These are phyloP conservation scores for Laetiporus sulphureus DNA, from an alignment of 1,284 basidiomycete species.

Conservation along the genomic window DNA sequence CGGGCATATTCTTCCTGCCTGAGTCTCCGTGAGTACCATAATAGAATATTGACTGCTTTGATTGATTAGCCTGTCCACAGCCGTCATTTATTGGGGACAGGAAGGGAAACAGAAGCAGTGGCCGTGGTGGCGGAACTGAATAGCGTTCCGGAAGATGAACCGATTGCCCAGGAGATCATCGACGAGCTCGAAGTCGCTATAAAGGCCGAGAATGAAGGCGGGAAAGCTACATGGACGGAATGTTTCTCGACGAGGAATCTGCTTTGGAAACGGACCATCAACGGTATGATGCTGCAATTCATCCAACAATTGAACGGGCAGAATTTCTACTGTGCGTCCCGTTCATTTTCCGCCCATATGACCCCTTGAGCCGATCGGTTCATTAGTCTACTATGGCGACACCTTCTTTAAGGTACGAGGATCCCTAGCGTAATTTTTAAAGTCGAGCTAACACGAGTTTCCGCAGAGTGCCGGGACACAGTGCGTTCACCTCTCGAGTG, in stretches of 20 bases:
- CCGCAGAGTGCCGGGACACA: slow-evolving; percentile 58
- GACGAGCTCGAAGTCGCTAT: slow-evolving; percentile 69
- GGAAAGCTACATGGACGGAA: slow-evolving; percentile 73
- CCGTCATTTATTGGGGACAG: slow-evolving; percentile 54
- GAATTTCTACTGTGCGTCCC: slow-evolving; percentile 60
- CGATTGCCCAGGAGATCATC: slow-evolving; percentile 56
- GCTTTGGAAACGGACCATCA: slow-evolving; percentile 66
- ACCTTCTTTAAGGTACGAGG: slow-evolving; percentile 54
- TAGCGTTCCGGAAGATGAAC: slow-evolving; percentile 52
- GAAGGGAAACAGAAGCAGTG: slow-evolving; percentile 47
- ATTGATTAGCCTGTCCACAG: slow-evolving; percentile 34
- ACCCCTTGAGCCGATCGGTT: not conserved
- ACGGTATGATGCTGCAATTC: slow-evolving; percentile 79
- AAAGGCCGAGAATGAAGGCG: slow-evolving; percentile 65
- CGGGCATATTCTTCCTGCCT: slow-evolving; percentile 69
- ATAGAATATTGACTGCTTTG: not conserved
- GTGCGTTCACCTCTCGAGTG: slow-evolving; percentile 28
- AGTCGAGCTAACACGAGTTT: not conserved
- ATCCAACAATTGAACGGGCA: slow-evolving; percentile 77
- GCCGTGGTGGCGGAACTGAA: slow-evolving; percentile 63
- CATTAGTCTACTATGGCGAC: slow-evolving; percentile 72
- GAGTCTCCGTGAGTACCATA: slow-evolving; percentile 61
- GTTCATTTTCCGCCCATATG: not conserved
- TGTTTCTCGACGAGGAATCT: slow-evolving; percentile 68
- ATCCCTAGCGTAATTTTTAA: not conserved